Conservation (phyloP, 352 stramenopile species). For the Phytophthora lateralis region DNA sequence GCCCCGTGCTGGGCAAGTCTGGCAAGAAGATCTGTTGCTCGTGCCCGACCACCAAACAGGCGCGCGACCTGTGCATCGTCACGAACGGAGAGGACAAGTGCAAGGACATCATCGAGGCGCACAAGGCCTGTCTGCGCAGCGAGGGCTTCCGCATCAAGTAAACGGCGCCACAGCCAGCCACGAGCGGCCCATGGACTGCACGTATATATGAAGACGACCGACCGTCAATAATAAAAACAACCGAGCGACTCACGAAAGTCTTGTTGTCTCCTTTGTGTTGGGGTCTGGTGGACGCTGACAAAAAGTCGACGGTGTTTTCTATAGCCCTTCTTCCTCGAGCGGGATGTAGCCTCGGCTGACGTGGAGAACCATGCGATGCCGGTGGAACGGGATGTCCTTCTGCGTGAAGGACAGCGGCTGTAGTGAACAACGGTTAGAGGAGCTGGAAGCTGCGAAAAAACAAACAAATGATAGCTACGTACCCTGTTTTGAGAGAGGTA, state of each 20-base stretch:
- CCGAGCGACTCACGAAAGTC: constrained; percentile 2
- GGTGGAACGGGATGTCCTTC: constrained; percentile 86
- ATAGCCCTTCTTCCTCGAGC: constrained; percentile 69
- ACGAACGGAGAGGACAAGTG: constrained; percentile 93
- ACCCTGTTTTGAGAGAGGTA: constrained; percentile 75
- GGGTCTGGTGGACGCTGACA: background rate
- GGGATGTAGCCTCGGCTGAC: constrained; percentile 68
- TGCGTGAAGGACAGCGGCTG: constrained; percentile 75
- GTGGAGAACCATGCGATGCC: constrained; percentile 82
- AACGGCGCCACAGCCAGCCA: background rate
- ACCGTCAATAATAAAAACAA: constrained; percentile 26
- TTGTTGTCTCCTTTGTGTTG: constrained; percentile 9
- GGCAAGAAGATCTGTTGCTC: constrained; percentile 99
- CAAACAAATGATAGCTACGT: constrained; percentile 2
- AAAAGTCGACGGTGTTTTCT: constrained; percentile 3
- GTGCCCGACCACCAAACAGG: constrained; percentile 97
- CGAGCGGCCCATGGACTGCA: constrained; percentile 6
- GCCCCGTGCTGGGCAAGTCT: constrained; percentile 89
- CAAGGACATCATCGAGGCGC: constrained; percentile 95
- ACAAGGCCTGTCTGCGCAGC: constrained; percentile 96
- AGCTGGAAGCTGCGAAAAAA: background rate
- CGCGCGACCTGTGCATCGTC: constrained; percentile 92
- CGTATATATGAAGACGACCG: constrained; percentile 39
- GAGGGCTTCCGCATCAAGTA: constrained; percentile 97
- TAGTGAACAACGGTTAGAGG: background rate